Evolutionary conservation across 169 alveolate genomes (phyloP).

Genomic region (Cryptosporidium andersoni): DNA sequence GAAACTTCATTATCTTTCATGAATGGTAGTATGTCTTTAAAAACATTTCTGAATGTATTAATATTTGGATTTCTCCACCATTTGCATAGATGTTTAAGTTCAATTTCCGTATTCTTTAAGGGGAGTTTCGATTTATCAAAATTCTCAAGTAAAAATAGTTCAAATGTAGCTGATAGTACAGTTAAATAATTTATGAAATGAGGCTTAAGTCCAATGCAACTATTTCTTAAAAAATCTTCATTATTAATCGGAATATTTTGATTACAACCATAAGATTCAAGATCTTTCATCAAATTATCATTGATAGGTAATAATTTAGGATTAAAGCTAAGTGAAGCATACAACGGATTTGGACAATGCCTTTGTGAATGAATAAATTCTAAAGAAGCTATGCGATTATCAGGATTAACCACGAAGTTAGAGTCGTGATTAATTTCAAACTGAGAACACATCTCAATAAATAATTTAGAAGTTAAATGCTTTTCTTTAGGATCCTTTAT

Average conservation of each 20-base stretch:
- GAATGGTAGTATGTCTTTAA: slow-evolving; percentile 32
- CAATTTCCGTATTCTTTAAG: slow-evolving; percentile 7
- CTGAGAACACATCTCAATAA: slow-evolving; percentile 36
- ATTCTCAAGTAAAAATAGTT: slow-evolving; percentile 12
- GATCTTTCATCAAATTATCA: slow-evolving; percentile 2
- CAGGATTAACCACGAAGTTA: slow-evolving; percentile 20
- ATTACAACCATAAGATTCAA: slow-evolving; percentile 25
- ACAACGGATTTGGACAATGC: slow-evolving; percentile 51
- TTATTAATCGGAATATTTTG: background rate
- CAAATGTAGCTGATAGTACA: slow-evolving; percentile 55
- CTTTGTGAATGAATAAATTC: slow-evolving; percentile 19
- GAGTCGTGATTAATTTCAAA: slow-evolving; percentile 38
- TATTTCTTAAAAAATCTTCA: background rate
- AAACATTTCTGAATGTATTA: slow-evolving; percentile 13
- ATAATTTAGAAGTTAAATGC: slow-evolving; percentile 6
- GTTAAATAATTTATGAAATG: slow-evolving; percentile 39
- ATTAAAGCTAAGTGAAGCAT: slow-evolving; percentile 45
- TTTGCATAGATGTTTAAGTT: slow-evolving; percentile 18
- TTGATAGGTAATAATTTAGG: slow-evolving; percentile 41
- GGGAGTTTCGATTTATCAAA: slow-evolving; percentile 15
- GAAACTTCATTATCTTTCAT: slow-evolving; percentile 15
- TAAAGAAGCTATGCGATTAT: slow-evolving; percentile 23
- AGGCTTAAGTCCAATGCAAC: slow-evolving; percentile 34
- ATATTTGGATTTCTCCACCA: slow-evolving; percentile 67
- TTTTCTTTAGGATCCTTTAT: slow-evolving; percentile 5